phyloP scores from a whole-genome alignment of 2,329 filamentous ascomycete genomes.

The Leptographium radiaticola region DNA sequence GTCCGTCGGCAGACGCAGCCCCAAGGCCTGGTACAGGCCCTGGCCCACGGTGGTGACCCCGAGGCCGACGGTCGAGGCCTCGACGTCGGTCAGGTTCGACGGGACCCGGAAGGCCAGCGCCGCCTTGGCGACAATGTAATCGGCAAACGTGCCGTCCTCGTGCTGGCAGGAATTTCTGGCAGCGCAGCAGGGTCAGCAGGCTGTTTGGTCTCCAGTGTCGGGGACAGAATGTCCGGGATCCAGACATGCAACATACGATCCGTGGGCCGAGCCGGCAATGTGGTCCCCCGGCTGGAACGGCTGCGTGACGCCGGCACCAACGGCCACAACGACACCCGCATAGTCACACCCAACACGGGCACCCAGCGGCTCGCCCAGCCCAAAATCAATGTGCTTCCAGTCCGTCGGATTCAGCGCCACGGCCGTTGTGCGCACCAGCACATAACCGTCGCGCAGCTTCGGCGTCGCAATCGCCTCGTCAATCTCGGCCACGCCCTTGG shows the following conservation, averaged over 20 bases:
- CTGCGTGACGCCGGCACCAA: conserved; percentile 29
- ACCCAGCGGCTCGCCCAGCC: conserved; percentile 3
- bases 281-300: conserved; percentile 33
- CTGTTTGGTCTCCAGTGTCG: too few relatives aligned
- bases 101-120: conserved; percentile 31
- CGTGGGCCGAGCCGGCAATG: conserved; percentile 27
- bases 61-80: conserved; percentile 30
- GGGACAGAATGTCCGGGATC: not conserved
- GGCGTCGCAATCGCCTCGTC: conserved; percentile 13
- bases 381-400: conserved; percentile 13
- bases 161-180: conserved; percentile 18
- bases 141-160: conserved; percentile 30
- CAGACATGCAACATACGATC: conserved; percentile 14
- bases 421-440: conserved; percentile 15
- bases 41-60: conserved; percentile 31
- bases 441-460: conserved; percentile 14
- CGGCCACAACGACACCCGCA: conserved; percentile 30
- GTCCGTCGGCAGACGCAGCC: conserved; percentile 30
- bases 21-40: conserved; percentile 31
- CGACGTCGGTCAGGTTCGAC: conserved; percentile 28
- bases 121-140: conserved; percentile 24
- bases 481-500: conserved; percentile 11
- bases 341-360: conserved; percentile 27
- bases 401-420: conserved; percentile 20
- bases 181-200: not conserved